phyloP scores from a whole-genome alignment of 1,139 yeast genomes.

The Suhomyces taliae region DNA sequence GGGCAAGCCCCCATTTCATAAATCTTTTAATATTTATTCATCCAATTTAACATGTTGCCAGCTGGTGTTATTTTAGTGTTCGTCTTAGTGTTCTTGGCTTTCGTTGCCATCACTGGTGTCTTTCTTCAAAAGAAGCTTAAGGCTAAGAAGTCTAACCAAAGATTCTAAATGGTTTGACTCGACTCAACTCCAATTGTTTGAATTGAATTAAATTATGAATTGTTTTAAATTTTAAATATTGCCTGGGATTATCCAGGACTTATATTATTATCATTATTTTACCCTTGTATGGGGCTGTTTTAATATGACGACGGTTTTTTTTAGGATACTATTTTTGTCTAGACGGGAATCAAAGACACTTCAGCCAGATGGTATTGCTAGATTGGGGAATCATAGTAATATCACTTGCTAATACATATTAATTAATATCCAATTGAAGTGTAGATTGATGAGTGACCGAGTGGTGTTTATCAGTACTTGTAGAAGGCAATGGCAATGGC shows the following conservation, averaged over 20 bases:
- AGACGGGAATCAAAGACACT: conserved; percentile 11
- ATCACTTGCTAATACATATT: conserved; percentile 3
- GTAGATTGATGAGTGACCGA: background rate
- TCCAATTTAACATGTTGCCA: conserved; percentile 40
- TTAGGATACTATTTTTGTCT: conserved; percentile 4
- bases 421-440: conserved; percentile 3
- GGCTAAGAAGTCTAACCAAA: conserved; percentile 48
- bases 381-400: conserved; percentile 13
- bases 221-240: background rate
- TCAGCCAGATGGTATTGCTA: conserved; percentile 7
- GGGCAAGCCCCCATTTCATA: conserved; percentile 1
- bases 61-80: conserved; percentile 54
- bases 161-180: conserved; percentile 35
- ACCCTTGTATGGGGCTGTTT: background rate
- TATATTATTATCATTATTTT: conserved; percentile 5
- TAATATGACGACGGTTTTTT: conserved; percentile 7
- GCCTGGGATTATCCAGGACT: background rate
- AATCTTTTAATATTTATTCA: conserved; percentile 11
- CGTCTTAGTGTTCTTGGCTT: conserved; percentile 46
- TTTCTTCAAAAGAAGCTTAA: conserved; percentile 39
- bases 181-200: no score
- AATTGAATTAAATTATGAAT: no score
- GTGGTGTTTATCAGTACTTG: no score
- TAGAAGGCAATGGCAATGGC: no score
- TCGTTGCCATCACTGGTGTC: conserved; percentile 36